phyloP scores from a whole-genome alignment of 768 basidiomycete genomes.

The Tricholomella constricta region DNA sequence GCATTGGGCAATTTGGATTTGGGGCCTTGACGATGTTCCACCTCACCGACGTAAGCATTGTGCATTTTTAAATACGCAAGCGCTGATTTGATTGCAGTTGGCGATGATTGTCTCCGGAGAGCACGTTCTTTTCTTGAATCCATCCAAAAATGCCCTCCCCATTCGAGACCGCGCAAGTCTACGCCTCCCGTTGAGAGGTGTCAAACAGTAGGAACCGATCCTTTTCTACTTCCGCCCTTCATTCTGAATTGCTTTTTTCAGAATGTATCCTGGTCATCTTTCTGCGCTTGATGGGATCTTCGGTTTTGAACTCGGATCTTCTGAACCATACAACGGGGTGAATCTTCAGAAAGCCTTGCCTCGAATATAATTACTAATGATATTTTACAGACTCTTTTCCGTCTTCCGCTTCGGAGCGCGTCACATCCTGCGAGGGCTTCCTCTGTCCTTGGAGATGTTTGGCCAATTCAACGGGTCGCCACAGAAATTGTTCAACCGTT shows the following conservation, averaged over 20 bases:
- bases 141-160: constrained; percentile 44
- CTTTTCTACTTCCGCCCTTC: neutral
- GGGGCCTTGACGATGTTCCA: constrained; percentile 57
- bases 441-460: constrained; percentile 24
- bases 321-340: constrained; percentile 41
- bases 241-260: constrained; percentile 18
- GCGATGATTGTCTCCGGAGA: constrained; percentile 35
- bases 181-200: constrained; percentile 30
- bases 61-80: neutral
- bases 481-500: constrained; percentile 34
- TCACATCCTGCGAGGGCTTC: constrained; percentile 22
- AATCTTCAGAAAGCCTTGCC: constrained; percentile 15
- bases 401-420: constrained; percentile 42
- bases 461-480: constrained; percentile 23
- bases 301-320: constrained; percentile 33
- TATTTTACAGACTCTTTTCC: constrained; percentile 44
- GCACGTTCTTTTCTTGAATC: constrained; percentile 44
- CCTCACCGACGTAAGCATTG: constrained; percentile 44
- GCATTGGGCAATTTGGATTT: constrained; percentile 54
- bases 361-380: neutral
- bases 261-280: constrained; percentile 46
- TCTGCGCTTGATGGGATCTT: constrained; percentile 39
- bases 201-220: constrained; percentile 32
- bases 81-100: constrained; percentile 23
- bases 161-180: constrained; percentile 29